Base-by-base conservation (phyloP, 257 asterid species). In the Pogostemon cablin region DNA sequence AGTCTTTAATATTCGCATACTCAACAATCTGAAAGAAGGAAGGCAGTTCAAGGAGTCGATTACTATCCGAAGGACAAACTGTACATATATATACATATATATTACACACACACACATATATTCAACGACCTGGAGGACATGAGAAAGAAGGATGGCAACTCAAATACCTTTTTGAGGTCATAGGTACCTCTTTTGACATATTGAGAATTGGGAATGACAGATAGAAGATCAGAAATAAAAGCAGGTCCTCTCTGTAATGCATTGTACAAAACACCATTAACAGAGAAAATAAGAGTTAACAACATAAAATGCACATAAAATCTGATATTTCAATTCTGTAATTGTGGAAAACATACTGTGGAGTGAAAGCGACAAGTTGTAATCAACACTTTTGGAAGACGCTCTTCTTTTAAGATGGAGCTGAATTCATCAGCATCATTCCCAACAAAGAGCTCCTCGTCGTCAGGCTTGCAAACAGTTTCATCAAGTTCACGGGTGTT, bases 341-440 rank as follows among this genome's bases (percentile, higher is more conserved):
- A 63, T 11, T 9, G 7, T 6, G 34, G 38, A 58, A 44, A 63
- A 75, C 90, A 71, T 86, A 90, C 98, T 68, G 97, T 67, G 50
- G 99, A 93, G 74, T 93, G 80, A 75, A 89, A 93, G 37, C 99
- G 97, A 58, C 90, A 82, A 10, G 99, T 93, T 3, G 99, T 93
- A 68, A 93, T 86, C 86, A 93, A 81, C 69, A 86, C 78, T 83
- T 89, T 93, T 9, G 99, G 96, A 65, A 62, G n/a, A 57, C 58
- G 39, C 9, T 82, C 95, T 62, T 86, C 88, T 71, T 81, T 83
- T 80, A 93, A 72, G 17, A 93, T 71, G 20, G 83, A 44, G 61
- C 84, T 87, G 86, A 93, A 91, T 50, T 93, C 99, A 83, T 93
- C 99, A 7, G 89, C 96, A 78, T 87, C 93, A 70, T 89, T 93